phyloP scores from a whole-genome alignment of 2,329 filamentous ascomycete genomes.

The Penicillium sp. region DNA sequence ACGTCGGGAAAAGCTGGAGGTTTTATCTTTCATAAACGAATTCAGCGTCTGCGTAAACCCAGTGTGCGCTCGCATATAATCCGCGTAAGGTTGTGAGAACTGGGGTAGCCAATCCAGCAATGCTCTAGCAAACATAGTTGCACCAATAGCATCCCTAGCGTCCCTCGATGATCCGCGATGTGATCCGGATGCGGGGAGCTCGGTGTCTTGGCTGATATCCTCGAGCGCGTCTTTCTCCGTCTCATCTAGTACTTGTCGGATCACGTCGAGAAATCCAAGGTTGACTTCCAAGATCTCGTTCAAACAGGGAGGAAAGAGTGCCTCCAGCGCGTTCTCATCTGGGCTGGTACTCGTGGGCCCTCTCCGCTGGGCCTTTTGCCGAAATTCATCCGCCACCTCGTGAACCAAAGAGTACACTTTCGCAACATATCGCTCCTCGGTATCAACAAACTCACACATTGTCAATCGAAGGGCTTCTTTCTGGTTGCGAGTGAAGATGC shows the following conservation, averaged over 20 bases:
- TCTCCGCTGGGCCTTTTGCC: slow-evolving; percentile 66
- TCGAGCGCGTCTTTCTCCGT: slow-evolving; percentile 78
- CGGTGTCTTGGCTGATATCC: slow-evolving; percentile 68
- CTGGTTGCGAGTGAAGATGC: slow-evolving; percentile 76
- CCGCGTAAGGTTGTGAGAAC: slow-evolving; percentile 87
- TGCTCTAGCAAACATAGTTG: slow-evolving; percentile 74
- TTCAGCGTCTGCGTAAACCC: slow-evolving; percentile 82
- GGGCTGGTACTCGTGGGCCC: slow-evolving; percentile 68
- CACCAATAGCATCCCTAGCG: slow-evolving; percentile 73
- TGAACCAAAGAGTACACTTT: slow-evolving; percentile 85
- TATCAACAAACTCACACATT: slow-evolving; percentile 87
- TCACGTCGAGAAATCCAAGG: slow-evolving; percentile 73
- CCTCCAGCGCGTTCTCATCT: slow-evolving; percentile 70
- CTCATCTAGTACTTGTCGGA: slow-evolving; percentile 76
- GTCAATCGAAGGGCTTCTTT: slow-evolving; percentile 85
- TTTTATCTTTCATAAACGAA: slow-evolving; percentile 72
- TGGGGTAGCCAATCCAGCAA: slow-evolving; percentile 91
- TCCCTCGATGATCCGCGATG: slow-evolving; percentile 51
- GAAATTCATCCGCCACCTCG: slow-evolving; percentile 78
- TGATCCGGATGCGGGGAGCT: slow-evolving; percentile 53
- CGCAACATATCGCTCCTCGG: slow-evolving; percentile 88
- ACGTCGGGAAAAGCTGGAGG: slow-evolving; percentile 79
- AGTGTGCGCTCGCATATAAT: slow-evolving; percentile 90
- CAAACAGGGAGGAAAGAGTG: slow-evolving; percentile 79
- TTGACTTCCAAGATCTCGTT: slow-evolving; percentile 82